Evolutionary conservation across 2,329 filamentous ascomycete genomes (phyloP), one percentile per base, ranked within the genome.

Genomic region (Pleomassaria siparia): DNA sequence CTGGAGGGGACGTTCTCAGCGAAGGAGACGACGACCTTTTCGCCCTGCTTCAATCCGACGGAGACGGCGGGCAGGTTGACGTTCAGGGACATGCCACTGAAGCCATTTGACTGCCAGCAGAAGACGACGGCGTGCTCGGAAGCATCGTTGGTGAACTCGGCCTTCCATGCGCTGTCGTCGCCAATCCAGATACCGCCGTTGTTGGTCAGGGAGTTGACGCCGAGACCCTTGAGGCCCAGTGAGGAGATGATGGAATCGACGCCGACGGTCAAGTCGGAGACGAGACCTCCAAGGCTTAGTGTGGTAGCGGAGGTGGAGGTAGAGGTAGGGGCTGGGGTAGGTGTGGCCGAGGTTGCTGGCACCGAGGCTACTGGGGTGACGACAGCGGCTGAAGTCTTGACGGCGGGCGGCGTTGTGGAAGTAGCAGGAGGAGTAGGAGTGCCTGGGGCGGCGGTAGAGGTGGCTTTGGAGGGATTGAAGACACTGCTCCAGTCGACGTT

Each of bases 21-120:
- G 37, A 72, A 65, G 30, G 73, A 74, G 21, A 77, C 51, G 41
- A 66, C 68, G 47, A 72, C 60, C 25, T 43, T 58, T 50, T 68
- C 51, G 49, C 71, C 71, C 4, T 56, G 43, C 36, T 69, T 64
- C 43, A 78, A 59, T 9, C 71, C 69, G 50, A 73, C 66, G 30
- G 70, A 70, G 52, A 78, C 64, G 32, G 61, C 53, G 16, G 70
- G 69, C 12, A 48, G 35, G 51, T 66, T 56, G 44, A 52, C 57
- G 60, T 71, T 72, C 56, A 73, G 51, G 47, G 60, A 67, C 55
- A 71, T 70, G 52, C 60, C 64, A 42, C 58, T 59, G 52, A 62
- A 71, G 46, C 56, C 63, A 26, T 59, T 49, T 25, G 59, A 53
- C 43, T 60, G 58, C 71, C 71, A 74, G 63, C 70, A 67, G 51